These are phyloP conservation scores for Lactarius trivialis DNA, from an alignment of 768 basidiomycete species.

Conservation along the genomic window DNA sequence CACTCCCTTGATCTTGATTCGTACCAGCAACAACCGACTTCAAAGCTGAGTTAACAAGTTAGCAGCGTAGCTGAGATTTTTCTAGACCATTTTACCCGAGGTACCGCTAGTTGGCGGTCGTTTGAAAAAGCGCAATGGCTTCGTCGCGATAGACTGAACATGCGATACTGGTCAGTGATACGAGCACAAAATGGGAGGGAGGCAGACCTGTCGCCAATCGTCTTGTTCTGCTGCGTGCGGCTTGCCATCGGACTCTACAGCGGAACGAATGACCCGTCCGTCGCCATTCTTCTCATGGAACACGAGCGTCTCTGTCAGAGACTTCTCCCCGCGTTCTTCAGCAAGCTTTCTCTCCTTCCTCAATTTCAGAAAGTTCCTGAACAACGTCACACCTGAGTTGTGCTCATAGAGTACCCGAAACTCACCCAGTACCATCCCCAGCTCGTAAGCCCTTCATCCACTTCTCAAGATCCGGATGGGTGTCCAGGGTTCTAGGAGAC, in stretches of 20 bases:
- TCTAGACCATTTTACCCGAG: not conserved
- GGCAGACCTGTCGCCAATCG: slow-evolving; percentile 13
- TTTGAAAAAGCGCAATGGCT: slow-evolving; percentile 7
- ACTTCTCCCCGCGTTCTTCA: slow-evolving; percentile 2
- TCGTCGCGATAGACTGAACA: slow-evolving; percentile 8
- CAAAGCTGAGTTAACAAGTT: slow-evolving; percentile 1
- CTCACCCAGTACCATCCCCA: slow-evolving; percentile 58
- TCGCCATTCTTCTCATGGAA: not conserved
- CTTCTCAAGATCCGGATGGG: slow-evolving; percentile 32
- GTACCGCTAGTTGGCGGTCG: slow-evolving; percentile 2
- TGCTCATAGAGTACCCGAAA: slow-evolving; percentile 17
- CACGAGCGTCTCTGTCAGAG: slow-evolving; percentile 3
- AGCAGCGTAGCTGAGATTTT: not conserved
- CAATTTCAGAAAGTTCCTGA: slow-evolving; percentile 42
- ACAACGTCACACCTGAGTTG: slow-evolving; percentile 1
- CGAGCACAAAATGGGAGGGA: not conserved
- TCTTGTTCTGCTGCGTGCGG: not conserved
- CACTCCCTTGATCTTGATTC: not conserved
- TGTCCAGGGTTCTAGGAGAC: slow-evolving; percentile 42
- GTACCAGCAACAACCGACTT: not conserved
- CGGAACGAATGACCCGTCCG: not conserved
- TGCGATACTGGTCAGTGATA: not conserved
- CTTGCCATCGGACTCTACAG: not conserved
- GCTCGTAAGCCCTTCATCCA: slow-evolving; percentile 54
- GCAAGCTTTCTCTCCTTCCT: slow-evolving; percentile 32